Evolutionary conservation across 139 green algal species (phyloP).

Genomic region (Spirogloea muscicola): DNA sequence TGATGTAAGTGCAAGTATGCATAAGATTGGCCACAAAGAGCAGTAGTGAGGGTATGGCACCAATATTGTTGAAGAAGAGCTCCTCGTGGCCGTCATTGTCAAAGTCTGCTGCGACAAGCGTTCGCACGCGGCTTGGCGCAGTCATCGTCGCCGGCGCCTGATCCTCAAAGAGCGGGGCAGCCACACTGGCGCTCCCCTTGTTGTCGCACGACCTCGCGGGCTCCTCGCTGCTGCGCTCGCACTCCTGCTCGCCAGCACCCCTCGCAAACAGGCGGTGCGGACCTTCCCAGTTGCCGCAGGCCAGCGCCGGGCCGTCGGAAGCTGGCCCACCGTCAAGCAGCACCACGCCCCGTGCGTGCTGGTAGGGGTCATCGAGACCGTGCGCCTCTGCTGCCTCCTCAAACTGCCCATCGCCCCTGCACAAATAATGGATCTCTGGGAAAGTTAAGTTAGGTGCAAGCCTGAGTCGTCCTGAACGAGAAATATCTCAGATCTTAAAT

Average conservation of each 20-base stretch:
- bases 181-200: background rate
- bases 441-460: too few species aligned
- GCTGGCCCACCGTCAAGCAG: constrained; percentile 21
- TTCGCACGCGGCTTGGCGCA: constrained; percentile 5
- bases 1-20: too few species aligned
- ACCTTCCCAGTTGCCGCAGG: constrained; percentile 37
- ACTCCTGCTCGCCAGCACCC: background rate
- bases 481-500: too few species aligned
- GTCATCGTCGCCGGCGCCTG: background rate
- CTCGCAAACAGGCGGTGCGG: constrained; percentile 15
- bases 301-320: constrained; percentile 11
- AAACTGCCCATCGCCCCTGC: background rate
- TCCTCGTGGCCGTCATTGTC: constrained; percentile 44
- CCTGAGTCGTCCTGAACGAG: too few species aligned
- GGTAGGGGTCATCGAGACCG: background rate
- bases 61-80: constrained; percentile 49
- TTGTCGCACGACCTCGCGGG: too few species aligned
- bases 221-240: background rate
- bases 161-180: constrained; percentile 18
- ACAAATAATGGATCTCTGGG: too few species aligned
- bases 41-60: background rate
- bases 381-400: background rate
- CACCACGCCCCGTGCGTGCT: constrained; percentile 13
- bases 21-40: background rate
- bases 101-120: constrained; percentile 46